Percentiles rank a stretch among this genome's conserved stretches.
Evolutionary conservation across 768 basidiomycete genomes (phyloP).

Genomic region (Tephrocybe sp.): DNA sequence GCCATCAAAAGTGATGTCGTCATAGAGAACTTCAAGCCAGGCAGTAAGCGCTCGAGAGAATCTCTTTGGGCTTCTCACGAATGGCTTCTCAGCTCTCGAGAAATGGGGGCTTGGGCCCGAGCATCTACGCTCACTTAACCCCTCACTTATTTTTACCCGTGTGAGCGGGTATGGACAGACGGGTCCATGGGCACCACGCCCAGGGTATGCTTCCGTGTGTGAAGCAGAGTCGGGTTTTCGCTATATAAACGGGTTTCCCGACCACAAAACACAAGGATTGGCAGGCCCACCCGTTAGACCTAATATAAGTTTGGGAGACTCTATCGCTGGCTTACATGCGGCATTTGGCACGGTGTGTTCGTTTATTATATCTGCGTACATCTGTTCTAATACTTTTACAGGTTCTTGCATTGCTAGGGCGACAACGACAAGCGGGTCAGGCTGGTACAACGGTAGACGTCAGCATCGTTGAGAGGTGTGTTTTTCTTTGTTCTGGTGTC

Average conservation of each 20-base stretch:
- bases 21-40: conserved; percentile 74
- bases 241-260: conserved; percentile 68
- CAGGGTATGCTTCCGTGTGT: conserved; percentile 74
- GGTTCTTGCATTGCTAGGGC: conserved; percentile 60
- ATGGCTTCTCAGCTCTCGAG: conserved; percentile 51
- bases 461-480: conserved; percentile 69
- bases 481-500: not conserved
- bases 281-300: conserved; percentile 67
- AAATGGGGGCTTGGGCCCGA: conserved; percentile 66
- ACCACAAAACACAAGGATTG: conserved; percentile 50
- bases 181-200: conserved; percentile 69
- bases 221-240: conserved; percentile 77
- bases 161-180: conserved; percentile 78
- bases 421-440: conserved; percentile 37
- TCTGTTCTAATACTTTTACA: not conserved
- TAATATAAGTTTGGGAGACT: conserved; percentile 73
- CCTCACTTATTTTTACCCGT: conserved; percentile 88
- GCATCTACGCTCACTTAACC: conserved; percentile 69
- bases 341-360: conserved; percentile 68
- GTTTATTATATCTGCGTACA: not conserved
- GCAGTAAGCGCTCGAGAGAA: conserved; percentile 47
- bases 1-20: conserved; percentile 67
- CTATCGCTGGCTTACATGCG: conserved; percentile 69
- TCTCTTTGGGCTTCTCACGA: conserved; percentile 6
- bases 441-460: conserved; percentile 66